Percentiles rank a stretch among this genome's conserved stretches.
These are phyloP conservation scores for Hypoxylon perforatum DNA, from an alignment of 495 filamentous ascomycete species.

Conservation along the genomic window DNA sequence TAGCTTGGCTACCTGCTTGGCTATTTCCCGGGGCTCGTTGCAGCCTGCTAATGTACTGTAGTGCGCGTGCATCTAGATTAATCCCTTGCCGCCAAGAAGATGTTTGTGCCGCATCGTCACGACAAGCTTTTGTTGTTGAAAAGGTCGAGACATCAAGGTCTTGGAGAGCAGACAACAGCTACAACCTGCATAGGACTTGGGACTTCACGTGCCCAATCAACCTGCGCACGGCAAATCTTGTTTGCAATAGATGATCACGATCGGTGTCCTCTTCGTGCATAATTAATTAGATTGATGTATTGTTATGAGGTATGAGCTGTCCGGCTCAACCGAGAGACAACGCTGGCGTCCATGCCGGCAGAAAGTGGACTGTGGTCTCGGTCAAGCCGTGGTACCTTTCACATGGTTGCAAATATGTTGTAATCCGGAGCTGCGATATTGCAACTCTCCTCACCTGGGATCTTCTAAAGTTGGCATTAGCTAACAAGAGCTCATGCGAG, in stretches of 20 bases:
- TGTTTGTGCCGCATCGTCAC: constrained; percentile 9
- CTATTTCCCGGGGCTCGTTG: constrained; percentile 22
- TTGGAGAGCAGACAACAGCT: constrained; percentile 14
- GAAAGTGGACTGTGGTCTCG: neutral
- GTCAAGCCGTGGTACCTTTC: neutral
- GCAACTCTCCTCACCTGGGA: constrained; percentile 10
- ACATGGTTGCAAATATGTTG: constrained; percentile 13
- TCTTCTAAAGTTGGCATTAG: constrained; percentile 26
- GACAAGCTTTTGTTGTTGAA: constrained; percentile 5
- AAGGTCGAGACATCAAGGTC: neutral
- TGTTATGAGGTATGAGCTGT: too few relatives aligned
- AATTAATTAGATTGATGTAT: too few relatives aligned
- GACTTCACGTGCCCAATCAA: neutral
- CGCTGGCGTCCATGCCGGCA: neutral
- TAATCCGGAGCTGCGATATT: constrained; percentile 18
- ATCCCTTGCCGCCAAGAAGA: constrained; percentile 33
- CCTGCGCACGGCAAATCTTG: neutral
- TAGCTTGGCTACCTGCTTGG: neutral
- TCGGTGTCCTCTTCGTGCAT: too few relatives aligned
- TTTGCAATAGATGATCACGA: too few relatives aligned
- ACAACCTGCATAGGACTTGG: neutral
- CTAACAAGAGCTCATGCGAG: constrained; percentile 13
- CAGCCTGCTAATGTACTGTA: constrained; percentile 14
- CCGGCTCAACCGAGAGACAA: neutral
- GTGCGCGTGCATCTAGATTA: constrained; percentile 28